A percentile compares a stretch with the other conserved stretches of the same genome.
Evolutionary conservation across 2,329 filamentous ascomycete species (phyloP).

Genomic region (Pseudogymnoascus sp.): DNA sequence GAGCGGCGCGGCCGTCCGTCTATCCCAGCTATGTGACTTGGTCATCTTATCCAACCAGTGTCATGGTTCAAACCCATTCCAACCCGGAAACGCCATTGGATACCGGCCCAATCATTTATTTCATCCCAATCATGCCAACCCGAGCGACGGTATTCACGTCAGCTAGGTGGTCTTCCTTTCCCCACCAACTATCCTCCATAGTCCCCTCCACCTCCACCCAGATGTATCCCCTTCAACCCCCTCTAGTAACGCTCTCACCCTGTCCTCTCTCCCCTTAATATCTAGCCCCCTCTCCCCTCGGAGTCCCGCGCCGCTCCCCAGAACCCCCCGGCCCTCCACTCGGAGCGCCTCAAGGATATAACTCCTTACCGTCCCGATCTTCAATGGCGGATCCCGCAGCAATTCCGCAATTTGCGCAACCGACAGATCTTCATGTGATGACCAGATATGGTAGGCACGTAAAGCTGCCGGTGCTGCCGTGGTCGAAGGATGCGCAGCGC

Average conservation of each 20-base stretch:
- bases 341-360: conserved; percentile 52
- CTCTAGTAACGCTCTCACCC: conserved; percentile 40
- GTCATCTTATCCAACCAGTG: background rate
- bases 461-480: conserved; percentile 30
- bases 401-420: conserved; percentile 43
- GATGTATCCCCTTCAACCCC: background rate
- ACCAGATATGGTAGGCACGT: conserved; percentile 58
- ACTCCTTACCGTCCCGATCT: conserved; percentile 43
- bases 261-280: conserved; percentile 39
- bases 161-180: background rate
- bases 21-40: conserved; percentile 6
- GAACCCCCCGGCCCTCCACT: conserved; percentile 30
- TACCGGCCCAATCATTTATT: background rate
- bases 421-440: conserved; percentile 40
- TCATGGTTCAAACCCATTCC: background rate
- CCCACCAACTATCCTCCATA: conserved; percentile 5
- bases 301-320: conserved; percentile 9
- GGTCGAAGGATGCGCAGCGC: conserved; percentile 14
- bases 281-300: conserved; percentile 12
- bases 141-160: background rate
- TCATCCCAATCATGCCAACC: background rate
- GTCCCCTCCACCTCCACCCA: background rate
- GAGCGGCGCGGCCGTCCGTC: background rate
- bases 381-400: conserved; percentile 52
- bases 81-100: background rate